These are phyloP conservation scores for Clarireedia paspali DNA, from an alignment of 2,329 filamentous ascomycete species.

Conservation along the genomic window DNA sequence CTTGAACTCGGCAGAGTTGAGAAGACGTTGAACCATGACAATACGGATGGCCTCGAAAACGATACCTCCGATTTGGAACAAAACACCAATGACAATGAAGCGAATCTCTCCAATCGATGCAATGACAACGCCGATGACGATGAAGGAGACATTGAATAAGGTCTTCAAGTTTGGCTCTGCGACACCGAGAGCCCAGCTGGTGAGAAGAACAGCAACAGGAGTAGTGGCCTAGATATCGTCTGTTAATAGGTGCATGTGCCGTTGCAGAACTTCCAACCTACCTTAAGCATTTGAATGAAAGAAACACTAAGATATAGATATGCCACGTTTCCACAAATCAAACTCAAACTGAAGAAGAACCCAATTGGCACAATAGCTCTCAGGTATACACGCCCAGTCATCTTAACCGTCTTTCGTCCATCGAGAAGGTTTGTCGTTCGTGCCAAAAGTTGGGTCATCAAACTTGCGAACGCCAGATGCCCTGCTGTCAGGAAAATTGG, in stretches of 20 bases:
- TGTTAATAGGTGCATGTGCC: slow-evolving; percentile 8
- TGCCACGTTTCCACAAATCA: slow-evolving; percentile 94
- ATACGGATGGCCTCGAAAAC: slow-evolving; percentile 76
- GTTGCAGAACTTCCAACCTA: slow-evolving; percentile 28
- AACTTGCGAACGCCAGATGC: slow-evolving; percentile 85
- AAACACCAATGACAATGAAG: slow-evolving; percentile 73
- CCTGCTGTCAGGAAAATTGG: slow-evolving; percentile 88
- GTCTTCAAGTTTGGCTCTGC: slow-evolving; percentile 72
- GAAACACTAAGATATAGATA: slow-evolving; percentile 93
- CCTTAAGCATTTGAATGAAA: slow-evolving; percentile 99
- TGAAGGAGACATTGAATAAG: slow-evolving; percentile 87
- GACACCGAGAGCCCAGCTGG: slow-evolving; percentile 81
- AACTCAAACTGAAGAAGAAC: slow-evolving; percentile 87
- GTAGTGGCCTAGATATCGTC: slow-evolving; percentile 64
- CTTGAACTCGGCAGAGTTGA: slow-evolving; percentile 80
- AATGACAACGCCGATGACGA: slow-evolving; percentile 90
- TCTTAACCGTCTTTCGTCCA: slow-evolving; percentile 91
- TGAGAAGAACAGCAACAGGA: slow-evolving; percentile 84
- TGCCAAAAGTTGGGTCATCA: slow-evolving; percentile 91
- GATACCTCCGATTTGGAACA: slow-evolving; percentile 73
- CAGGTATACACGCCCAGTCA: slow-evolving; percentile 90
- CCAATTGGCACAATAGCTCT: slow-evolving; percentile 92
- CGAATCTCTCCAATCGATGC: slow-evolving; percentile 94
- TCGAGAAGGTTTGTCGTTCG: slow-evolving; percentile 85
- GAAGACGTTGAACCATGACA: slow-evolving; percentile 75